phyloP scores from a whole-genome alignment of 768 basidiomycete species.

The Paxillus ammoniavirescens region DNA sequence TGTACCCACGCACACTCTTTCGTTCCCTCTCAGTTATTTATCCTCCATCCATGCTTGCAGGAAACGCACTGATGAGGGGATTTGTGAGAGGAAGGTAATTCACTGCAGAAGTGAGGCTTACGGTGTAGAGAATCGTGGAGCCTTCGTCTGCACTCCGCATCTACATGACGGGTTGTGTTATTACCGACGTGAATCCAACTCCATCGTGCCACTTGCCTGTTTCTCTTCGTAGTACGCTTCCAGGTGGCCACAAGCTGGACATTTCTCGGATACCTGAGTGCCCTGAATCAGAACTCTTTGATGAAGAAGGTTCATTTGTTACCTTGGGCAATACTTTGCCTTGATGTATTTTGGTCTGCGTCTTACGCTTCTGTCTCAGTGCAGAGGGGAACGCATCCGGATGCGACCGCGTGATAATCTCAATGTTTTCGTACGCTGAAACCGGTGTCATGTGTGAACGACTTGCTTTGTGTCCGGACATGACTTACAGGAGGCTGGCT shows the following conservation, averaged over 20 bases:
- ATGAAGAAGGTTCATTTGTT: slow-evolving; percentile 37
- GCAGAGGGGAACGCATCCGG: slow-evolving; percentile 94
- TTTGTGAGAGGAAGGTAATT: slow-evolving; percentile 3
- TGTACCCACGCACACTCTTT: background rate
- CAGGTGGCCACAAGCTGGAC: slow-evolving; percentile 81
- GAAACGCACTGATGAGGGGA: slow-evolving; percentile 54
- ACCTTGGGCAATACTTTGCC: slow-evolving; percentile 67
- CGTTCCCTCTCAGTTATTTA: slow-evolving; percentile 57
- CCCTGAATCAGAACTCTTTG: background rate
- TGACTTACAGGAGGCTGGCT: slow-evolving; percentile 84
- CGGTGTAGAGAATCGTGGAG: slow-evolving; percentile 92
- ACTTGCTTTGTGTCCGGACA: background rate
- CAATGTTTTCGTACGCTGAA: slow-evolving; percentile 87
- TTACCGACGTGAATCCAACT: background rate
- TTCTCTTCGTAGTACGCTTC: slow-evolving; percentile 88
- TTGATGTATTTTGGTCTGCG: slow-evolving; percentile 79
- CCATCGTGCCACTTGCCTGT: slow-evolving; percentile 51
- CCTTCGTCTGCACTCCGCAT: slow-evolving; percentile 92
- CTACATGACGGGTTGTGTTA: slow-evolving; percentile 35
- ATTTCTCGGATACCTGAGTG: slow-evolving; percentile 80
- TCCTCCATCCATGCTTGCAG: slow-evolving; percentile 80
- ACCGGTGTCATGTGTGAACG: background rate
- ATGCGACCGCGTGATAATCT: slow-evolving; percentile 87
- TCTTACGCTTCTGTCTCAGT: slow-evolving; percentile 83
- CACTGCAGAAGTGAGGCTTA: slow-evolving; percentile 38